phyloP scores from a whole-genome alignment of 139 green algal species.

The Haematococcus lacustris region DNA sequence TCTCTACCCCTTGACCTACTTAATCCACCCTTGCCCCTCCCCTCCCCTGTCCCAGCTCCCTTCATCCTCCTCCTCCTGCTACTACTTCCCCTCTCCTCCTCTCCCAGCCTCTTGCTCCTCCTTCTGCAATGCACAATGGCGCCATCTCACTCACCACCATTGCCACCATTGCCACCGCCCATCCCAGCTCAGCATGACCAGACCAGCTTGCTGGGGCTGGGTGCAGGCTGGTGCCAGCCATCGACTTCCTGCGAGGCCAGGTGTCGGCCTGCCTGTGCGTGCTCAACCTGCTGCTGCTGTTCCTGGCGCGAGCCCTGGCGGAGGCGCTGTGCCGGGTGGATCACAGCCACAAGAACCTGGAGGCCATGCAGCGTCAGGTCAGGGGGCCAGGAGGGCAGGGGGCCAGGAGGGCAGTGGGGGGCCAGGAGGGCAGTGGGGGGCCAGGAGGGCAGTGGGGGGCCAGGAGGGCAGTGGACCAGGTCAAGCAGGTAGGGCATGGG shows the following conservation, averaged over 20 bases:
- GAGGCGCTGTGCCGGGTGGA: constrained; percentile 11
- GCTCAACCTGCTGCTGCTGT: constrained; percentile 23
- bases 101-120: no score
- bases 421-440: no score
- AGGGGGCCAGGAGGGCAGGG: neutral
- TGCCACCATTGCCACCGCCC: no score
- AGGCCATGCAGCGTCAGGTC: constrained; percentile 30
- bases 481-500: neutral
- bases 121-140: no score
- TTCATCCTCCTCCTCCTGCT: no score
- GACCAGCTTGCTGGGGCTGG: no score
- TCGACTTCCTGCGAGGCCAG: constrained; percentile 22
- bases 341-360: constrained; percentile 21
- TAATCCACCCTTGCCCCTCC: no score
- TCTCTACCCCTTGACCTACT: no score
- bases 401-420: neutral
- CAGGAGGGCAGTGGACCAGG: neutral
- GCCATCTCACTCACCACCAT: no score
- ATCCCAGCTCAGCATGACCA: no score
- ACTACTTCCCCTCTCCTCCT: no score
- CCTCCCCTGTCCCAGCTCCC: no score
- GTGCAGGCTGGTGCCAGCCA: constrained; percentile 9
- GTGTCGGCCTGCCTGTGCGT: constrained; percentile 17
- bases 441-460: neutral
- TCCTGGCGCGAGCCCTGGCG: constrained; percentile 14